Percentiles rank a stretch among this genome's conserved stretches.
These are phyloP conservation scores for Thelonectria discophora DNA, from an alignment of 2,329 filamentous ascomycete species.

Conservation along the genomic window DNA sequence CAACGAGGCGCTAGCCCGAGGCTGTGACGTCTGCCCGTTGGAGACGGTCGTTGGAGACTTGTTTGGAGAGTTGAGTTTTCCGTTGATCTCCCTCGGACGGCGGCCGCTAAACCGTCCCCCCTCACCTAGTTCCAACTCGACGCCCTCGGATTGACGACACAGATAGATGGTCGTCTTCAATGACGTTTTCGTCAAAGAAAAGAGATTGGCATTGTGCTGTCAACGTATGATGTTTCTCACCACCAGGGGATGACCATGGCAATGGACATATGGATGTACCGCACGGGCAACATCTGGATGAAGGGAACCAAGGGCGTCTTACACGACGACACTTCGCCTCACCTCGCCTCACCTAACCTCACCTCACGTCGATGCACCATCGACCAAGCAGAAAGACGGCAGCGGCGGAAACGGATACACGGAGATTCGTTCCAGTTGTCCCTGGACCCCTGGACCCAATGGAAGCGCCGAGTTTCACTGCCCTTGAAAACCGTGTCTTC, in stretches of 20 bases:
- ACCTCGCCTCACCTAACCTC: slow-evolving; percentile 1
- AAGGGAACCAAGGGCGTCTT: slow-evolving; percentile 5
- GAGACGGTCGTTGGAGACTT: too few species aligned
- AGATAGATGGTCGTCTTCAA: slow-evolving; percentile 4
- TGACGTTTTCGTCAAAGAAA: slow-evolving; percentile 10
- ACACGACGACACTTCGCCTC: background rate
- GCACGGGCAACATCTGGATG: slow-evolving; percentile 20
- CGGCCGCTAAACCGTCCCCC: background rate
- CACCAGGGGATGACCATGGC: slow-evolving; percentile 3
- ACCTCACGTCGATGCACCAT: background rate
- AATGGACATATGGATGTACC: slow-evolving; percentile 16
- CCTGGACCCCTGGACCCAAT: background rate
- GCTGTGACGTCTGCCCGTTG: slow-evolving; percentile 17
- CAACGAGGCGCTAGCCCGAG: background rate
- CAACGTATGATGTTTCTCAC: slow-evolving; percentile 5
- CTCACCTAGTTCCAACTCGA: slow-evolving; percentile 11
- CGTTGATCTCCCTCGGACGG: background rate
- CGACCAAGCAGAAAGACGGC: background rate
- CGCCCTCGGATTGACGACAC: slow-evolving; percentile 1
- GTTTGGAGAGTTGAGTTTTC: background rate
- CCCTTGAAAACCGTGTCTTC: background rate
- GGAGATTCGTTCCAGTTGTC: slow-evolving; percentile 1
- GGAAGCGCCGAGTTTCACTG: background rate
- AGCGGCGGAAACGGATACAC: slow-evolving; percentile 2
- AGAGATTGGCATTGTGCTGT: slow-evolving; percentile 14